These are phyloP conservation scores for Stylosanthes scabra DNA, from an alignment of 331 rosid genomes.

Conservation along the genomic window DNA sequence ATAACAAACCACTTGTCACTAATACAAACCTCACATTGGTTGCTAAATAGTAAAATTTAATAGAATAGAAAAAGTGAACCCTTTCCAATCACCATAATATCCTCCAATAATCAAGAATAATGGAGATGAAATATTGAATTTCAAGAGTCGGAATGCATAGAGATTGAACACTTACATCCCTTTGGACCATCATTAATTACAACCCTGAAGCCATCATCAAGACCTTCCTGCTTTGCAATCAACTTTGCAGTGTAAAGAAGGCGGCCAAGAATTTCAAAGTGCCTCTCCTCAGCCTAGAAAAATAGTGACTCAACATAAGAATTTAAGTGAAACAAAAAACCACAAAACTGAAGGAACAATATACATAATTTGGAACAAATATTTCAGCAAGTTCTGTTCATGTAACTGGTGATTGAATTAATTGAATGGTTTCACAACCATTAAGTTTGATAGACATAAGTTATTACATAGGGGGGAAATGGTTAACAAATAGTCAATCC, in stretches of 20 bases:
- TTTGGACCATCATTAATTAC: conserved; percentile 89
- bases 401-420: background rate
- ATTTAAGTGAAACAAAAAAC: background rate
- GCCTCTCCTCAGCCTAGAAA: conserved; percentile 95
- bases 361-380: too few relatives aligned
- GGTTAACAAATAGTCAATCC: background rate
- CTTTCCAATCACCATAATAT: too few relatives aligned
- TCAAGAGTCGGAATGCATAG: background rate
- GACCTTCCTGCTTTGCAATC: conserved; percentile 89
- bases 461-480: too few relatives aligned
- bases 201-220: conserved; percentile 84
- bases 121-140: conserved; percentile 9
- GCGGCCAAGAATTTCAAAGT: conserved; percentile 82
- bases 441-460: background rate
- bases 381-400: background rate
- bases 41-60: too few relatives aligned
- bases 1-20: too few relatives aligned
- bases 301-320: conserved; percentile 4
- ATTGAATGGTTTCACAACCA: background rate
- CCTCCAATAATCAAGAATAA: background rate
- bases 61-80: too few relatives aligned
- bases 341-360: too few relatives aligned
- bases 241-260: conserved; percentile 91
- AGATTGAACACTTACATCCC: conserved; percentile 69
- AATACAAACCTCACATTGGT: too few relatives aligned